Evolutionary conservation across 768 basidiomycete genomes (phyloP), one percentile per base, ranked within the genome.

Genomic region (Brasilioporus rufonigricans): DNA sequence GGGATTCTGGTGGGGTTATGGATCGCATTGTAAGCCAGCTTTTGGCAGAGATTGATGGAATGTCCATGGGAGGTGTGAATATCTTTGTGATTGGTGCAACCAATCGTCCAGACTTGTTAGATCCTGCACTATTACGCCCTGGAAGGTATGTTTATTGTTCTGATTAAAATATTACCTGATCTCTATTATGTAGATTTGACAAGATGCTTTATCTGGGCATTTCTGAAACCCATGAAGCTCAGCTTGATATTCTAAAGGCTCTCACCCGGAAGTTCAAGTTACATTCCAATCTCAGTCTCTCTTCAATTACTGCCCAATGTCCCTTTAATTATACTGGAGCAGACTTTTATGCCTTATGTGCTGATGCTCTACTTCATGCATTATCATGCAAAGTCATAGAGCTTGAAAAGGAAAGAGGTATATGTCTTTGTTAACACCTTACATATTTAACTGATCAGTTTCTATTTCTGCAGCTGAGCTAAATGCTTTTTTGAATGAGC

Each of bases 1-100:
- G 95, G 0, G 95, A 98, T 68, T 95, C 93, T 32, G 95, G 94
- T 23, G 95, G 95, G 12, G 95, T 98, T 16, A 98, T 98, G 94
- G 95, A 98, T 71, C 83, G 95, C 18, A 97, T 98, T 64, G 95
- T 98, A 53, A 94, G 91, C 63, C 95, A 97, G 73, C 76, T 97
- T 31, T 74, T 98, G 35, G 93, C 95, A 9, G 95, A 98, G 72
- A 77, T 98, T 39, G 95, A 98, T 74, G 94, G 94, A 3, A 91
- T 96, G 83, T 78, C 85, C 10, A 72, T 74, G 24, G 85, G 85
- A 4, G 80, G 80, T 0, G 75, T 80, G 18, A 85, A 91, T 62
- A 88, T 97, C 0, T 97, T 95, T 69, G 94, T 98, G 14, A 91
- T 98, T 69, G 95, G 93, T 5, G 95, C 95, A 16, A 98, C 95